A percentile compares a stretch with the other conserved stretches of the same genome.
These are phyloP conservation scores for Chaetothyriales sp. DNA, from an alignment of 2,329 filamentous ascomycete genomes.

Conservation along the genomic window DNA sequence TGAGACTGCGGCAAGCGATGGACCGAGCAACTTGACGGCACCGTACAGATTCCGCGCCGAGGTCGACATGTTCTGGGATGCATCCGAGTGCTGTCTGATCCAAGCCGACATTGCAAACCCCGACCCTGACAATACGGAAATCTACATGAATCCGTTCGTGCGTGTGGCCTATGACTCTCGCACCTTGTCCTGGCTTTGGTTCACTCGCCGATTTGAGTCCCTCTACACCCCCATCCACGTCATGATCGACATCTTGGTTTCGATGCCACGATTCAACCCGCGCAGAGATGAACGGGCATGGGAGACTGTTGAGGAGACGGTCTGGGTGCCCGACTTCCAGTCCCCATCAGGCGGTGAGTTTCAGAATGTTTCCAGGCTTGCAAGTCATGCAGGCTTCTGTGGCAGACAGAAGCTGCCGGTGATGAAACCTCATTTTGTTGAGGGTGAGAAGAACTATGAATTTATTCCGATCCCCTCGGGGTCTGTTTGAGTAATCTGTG, in stretches of 20 bases:
- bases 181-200: constrained; percentile 43
- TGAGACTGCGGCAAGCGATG: constrained; percentile 11
- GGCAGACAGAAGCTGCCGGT: constrained; percentile 29
- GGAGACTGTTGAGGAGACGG: constrained; percentile 27
- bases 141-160: constrained; percentile 62
- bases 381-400: constrained; percentile 32
- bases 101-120: constrained; percentile 34
- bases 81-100: constrained; percentile 49
- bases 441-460: constrained; percentile 33
- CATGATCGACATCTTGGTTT: constrained; percentile 40
- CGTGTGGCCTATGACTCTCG: constrained; percentile 50
- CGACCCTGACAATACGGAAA: constrained; percentile 35
- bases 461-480: constrained; percentile 24
- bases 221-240: constrained; percentile 46
- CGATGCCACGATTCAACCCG: constrained; percentile 45
- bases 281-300: constrained; percentile 46
- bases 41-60: constrained; percentile 41
- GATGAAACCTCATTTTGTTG: constrained; percentile 27
- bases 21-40: constrained; percentile 16
- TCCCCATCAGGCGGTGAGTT: constrained; percentile 25
- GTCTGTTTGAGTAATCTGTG: background rate
- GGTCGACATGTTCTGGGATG: constrained; percentile 44
- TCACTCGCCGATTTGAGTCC: constrained; percentile 50
- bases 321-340: constrained; percentile 26
- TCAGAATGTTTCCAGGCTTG: constrained; percentile 24